These are phyloP conservation scores for Coleophoma cylindrospora DNA, from an alignment of 2,329 filamentous ascomycete genomes.

Conservation along the genomic window DNA sequence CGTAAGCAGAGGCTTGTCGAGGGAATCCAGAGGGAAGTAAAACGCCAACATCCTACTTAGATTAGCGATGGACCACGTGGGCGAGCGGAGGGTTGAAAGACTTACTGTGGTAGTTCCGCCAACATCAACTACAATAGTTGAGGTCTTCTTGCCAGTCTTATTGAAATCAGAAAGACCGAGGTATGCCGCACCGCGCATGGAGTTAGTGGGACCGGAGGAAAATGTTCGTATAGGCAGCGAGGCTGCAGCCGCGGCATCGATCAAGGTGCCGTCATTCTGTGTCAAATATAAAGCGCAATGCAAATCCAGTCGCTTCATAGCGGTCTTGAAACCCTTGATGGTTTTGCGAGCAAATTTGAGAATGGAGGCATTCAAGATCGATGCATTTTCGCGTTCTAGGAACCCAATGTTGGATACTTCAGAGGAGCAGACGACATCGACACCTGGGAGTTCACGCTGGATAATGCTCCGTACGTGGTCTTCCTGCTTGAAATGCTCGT, in stretches of 20 bases:
- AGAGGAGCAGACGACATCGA: constrained; percentile 43
- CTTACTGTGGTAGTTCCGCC: constrained; percentile 51
- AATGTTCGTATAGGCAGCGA: constrained; percentile 56
- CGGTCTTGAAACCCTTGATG: constrained; percentile 46
- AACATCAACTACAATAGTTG: constrained; percentile 42
- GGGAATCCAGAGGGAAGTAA: constrained; percentile 53
- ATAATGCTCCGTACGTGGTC: constrained; percentile 40
- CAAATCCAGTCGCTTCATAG: constrained; percentile 45
- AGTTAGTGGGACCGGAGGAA: constrained; percentile 57
- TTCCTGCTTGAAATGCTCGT: constrained; percentile 46
- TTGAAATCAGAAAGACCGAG: constrained; percentile 25
- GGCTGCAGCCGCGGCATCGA: constrained; percentile 45
- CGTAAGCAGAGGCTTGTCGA: constrained; percentile 50
- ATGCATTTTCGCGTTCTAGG: constrained; percentile 57
- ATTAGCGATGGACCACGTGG: not conserved
- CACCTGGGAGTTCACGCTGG: constrained; percentile 34
- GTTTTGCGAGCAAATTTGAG: constrained; percentile 49
- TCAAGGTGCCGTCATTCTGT: constrained; percentile 57
- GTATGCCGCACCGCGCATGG: constrained; percentile 57
- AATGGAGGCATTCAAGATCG: constrained; percentile 58
- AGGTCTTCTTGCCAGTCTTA: constrained; percentile 9
- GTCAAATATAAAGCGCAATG: constrained; percentile 41
- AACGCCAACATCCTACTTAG: constrained; percentile 39
- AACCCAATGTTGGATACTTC: constrained; percentile 39
- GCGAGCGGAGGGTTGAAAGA: too few species aligned